Evolutionary conservation across 2,329 filamentous ascomycete genomes (phyloP), one percentile per base, ranked within the genome.

Genomic region (Tolypocladium endophyticum): DNA sequence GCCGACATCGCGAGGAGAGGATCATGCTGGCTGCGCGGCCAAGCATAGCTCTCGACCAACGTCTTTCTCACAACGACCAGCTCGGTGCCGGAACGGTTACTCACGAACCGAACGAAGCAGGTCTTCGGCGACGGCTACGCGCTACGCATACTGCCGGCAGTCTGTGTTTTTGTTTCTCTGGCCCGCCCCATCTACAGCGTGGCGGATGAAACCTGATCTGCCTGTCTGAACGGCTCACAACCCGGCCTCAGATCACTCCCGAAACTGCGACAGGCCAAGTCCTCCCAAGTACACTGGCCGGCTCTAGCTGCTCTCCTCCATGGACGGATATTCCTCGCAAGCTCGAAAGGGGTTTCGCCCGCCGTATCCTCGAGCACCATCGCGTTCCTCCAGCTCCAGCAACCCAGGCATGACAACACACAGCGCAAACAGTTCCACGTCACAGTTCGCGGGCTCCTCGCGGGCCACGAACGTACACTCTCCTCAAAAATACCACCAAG

Each of bases 341-440:
- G 36, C 62, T 41, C 63, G 67, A n/a, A 66, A 69, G 30, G 67
- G 65, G 60, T 65, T 68, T 58, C 68, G 71, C 16, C 66, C 68
- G 59, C 65, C 69, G 9, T 68, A 74, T 62, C 70, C 74, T 62
- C 79, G 78, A 60, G 74, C 74, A 12, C 70, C 75, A 38, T 82
- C 79, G 18, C 74, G 77, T 61, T 76, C 78, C 25, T 81, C 77
- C 60, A 76, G 74, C 61, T 77, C 73, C 25, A 74, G 70, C 61
- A 74, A 75, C 65, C 74, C 76, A 14, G 74, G 76, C 14, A 64
- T 64, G 56, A 74, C 76, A 1, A 70, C 74, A 25, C 72, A 76
- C 33, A 78, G 76, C 61, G 69, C 74, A 57, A 77, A 70, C 60
- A 77, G 75, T 63, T 77, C 74, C 36, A 71, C 73, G 28, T 77